These are phyloP conservation scores for Pochonia chlamydosporia DNA, from an alignment of 2,329 filamentous ascomycete species.

Conservation along the genomic window DNA sequence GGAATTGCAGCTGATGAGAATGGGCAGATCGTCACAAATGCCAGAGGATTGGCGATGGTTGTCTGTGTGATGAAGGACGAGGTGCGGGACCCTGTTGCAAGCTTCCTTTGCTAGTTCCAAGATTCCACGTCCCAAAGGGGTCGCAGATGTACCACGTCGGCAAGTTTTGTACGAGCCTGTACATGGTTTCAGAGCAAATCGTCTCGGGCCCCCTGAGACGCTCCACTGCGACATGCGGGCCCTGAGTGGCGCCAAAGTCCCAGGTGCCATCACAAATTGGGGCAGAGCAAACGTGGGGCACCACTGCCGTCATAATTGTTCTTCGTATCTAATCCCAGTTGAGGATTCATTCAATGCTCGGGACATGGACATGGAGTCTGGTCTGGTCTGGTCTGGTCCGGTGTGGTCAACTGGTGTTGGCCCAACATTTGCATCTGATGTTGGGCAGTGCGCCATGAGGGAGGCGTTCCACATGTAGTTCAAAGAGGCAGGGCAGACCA, in stretches of 20 bases:
- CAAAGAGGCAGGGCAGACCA: too few species aligned
- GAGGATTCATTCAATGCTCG: too few species aligned
- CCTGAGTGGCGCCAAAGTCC: background rate
- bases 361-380: too few species aligned
- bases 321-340: too few species aligned
- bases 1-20: background rate
- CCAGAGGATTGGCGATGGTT: background rate
- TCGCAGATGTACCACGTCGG: too few species aligned
- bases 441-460: too few species aligned
- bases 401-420: too few species aligned
- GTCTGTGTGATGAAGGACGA: constrained; percentile 2
- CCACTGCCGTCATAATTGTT: background rate
- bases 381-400: too few species aligned
- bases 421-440: too few species aligned
- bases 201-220: background rate
- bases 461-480: too few species aligned
- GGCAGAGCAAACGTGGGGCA: background rate
- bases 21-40: constrained; percentile 1
- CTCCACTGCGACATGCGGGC: background rate
- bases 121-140: background rate
- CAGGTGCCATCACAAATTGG: too few species aligned
- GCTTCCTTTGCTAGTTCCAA: background rate
- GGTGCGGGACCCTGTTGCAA: background rate
- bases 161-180: background rate
- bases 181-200: background rate